A percentile compares a stretch with the other conserved stretches of the same genome.
Evolutionary conservation across 306 rosid genomes (phyloP).

Genomic region (Lagenaria siceraria): DNA sequence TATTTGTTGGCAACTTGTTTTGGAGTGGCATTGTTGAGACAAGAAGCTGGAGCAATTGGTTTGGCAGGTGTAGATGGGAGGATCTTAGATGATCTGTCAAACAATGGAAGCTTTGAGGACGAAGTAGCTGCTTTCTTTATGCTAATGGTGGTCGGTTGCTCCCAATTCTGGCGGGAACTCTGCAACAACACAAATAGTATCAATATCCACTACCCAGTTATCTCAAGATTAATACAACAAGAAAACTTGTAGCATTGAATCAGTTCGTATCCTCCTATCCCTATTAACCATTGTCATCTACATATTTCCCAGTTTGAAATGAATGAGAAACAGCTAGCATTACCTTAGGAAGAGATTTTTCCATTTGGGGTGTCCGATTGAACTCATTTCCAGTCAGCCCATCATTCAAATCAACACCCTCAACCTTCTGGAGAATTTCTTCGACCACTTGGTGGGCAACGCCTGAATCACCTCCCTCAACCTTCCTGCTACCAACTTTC

Average conservation of each 20-base stretch:
- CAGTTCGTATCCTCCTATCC: background rate
- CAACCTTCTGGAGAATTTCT: slow-evolving; percentile 20
- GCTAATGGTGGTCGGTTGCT: slow-evolving; percentile 20
- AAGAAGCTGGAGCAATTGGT: slow-evolving; percentile 19
- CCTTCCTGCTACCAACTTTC: slow-evolving; percentile 15
- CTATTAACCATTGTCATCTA: background rate
- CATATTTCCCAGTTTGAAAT: background rate
- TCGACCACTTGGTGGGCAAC: slow-evolving; percentile 15
- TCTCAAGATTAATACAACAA: background rate
- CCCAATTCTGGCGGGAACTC: slow-evolving; percentile 20
- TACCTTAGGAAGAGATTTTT: slow-evolving; percentile 40
- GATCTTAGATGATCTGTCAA: slow-evolving; percentile 28
- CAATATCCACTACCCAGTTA: background rate
- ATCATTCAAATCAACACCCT: slow-evolving; percentile 17
- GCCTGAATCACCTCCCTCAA: slow-evolving; percentile 17
- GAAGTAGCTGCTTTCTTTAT: slow-evolving; percentile 34
- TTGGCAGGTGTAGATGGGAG: slow-evolving; percentile 45
- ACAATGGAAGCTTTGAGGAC: slow-evolving; percentile 21
- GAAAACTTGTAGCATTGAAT: background rate
- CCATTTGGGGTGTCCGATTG: slow-evolving; percentile 23
- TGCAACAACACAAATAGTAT: slow-evolving; percentile 16
- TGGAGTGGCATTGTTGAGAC: slow-evolving; percentile 35
- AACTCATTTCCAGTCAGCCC: slow-evolving; percentile 28
- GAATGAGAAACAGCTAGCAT: background rate
- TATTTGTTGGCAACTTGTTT: slow-evolving; percentile 13